phyloP scores from a whole-genome alignment of 1,139 yeast genomes.

The Suhomyces bribrorum region DNA sequence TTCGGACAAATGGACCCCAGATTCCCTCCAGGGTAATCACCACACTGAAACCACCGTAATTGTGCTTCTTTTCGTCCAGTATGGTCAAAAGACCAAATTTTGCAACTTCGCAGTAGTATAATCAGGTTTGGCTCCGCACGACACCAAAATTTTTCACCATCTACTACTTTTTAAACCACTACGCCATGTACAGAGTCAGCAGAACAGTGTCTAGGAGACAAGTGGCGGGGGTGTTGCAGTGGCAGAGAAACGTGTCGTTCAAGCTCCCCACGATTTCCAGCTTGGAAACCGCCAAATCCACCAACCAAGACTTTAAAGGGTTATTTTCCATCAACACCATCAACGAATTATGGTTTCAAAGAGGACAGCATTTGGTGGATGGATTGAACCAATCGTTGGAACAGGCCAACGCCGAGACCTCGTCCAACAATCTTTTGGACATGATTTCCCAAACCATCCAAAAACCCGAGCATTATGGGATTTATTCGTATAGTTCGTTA shows the following conservation, averaged over 20 bases:
- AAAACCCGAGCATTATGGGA: conserved; percentile 47
- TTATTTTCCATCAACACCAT: conserved; percentile 54
- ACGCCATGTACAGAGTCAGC: conserved; percentile 12
- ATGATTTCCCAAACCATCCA: conserved; percentile 45
- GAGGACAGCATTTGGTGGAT: conserved; percentile 49
- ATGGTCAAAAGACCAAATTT: too few relatives aligned
- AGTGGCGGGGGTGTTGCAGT: conserved; percentile 6
- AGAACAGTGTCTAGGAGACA: conserved; percentile 7
- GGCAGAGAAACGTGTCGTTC: conserved; percentile 26
- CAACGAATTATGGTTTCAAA: conserved; percentile 59
- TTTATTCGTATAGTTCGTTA: conserved; percentile 60
- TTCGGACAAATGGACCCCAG: too few relatives aligned
- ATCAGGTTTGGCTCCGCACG: background rate
- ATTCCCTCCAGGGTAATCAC: too few relatives aligned
- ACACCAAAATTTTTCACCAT: conserved; percentile 11
- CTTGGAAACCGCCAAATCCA: conserved; percentile 34
- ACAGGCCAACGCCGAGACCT: conserved; percentile 20
- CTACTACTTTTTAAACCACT: background rate
- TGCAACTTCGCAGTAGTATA: too few relatives aligned
- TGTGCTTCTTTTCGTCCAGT: too few relatives aligned
- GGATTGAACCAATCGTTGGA: conserved; percentile 46
- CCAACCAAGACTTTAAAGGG: conserved; percentile 50
- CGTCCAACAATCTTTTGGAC: conserved; percentile 29
- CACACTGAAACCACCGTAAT: too few relatives aligned
- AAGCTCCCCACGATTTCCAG: conserved; percentile 32